A percentile compares a stretch with the other conserved stretches of the same genome.
Evolutionary conservation across 805 yeast species (phyloP).

Genomic region (Cyberlindnera saturnus): DNA sequence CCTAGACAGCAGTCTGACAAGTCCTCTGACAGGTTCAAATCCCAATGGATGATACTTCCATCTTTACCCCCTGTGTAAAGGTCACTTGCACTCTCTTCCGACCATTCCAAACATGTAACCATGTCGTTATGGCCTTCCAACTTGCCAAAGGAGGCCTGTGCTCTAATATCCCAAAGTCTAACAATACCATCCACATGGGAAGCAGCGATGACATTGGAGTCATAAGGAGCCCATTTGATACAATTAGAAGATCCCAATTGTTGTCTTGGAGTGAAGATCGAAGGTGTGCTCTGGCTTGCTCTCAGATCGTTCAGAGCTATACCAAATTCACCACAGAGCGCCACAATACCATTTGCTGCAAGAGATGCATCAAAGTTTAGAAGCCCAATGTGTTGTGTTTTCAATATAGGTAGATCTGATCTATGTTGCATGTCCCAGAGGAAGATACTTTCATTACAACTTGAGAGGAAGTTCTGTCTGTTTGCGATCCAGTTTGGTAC

Average conservation of each 20-base stretch:
- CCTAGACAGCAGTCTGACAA: constrained; percentile 36
- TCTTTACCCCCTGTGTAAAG: constrained; percentile 61
- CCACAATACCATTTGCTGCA: constrained; percentile 44
- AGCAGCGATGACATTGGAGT: constrained; percentile 59
- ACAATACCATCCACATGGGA: constrained; percentile 52
- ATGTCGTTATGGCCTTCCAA: constrained; percentile 51
- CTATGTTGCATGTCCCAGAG: constrained; percentile 66
- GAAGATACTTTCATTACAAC: constrained; percentile 65
- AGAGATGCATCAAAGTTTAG: constrained; percentile 44
- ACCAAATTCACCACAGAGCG: constrained; percentile 68
- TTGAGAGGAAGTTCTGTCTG: constrained; percentile 38
- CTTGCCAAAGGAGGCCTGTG: constrained; percentile 43
- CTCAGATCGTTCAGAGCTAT: constrained; percentile 70
- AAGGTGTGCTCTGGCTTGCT: constrained; percentile 24
- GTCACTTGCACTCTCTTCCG: constrained; percentile 39
- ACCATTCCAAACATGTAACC: constrained; percentile 59
- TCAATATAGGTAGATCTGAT: constrained; percentile 52
- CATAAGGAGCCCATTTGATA: constrained; percentile 58
- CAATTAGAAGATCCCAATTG: constrained; percentile 30
- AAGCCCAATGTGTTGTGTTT: constrained; percentile 46
- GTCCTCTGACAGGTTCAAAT: constrained; percentile 32
- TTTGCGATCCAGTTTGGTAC: constrained; percentile 24
- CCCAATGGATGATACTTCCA: constrained; percentile 65
- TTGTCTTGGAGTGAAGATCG: constrained; percentile 39
- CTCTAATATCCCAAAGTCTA: constrained; percentile 72